phyloP scores from a whole-genome alignment of 73 alveolate species.

The Breviolum minutum region DNA sequence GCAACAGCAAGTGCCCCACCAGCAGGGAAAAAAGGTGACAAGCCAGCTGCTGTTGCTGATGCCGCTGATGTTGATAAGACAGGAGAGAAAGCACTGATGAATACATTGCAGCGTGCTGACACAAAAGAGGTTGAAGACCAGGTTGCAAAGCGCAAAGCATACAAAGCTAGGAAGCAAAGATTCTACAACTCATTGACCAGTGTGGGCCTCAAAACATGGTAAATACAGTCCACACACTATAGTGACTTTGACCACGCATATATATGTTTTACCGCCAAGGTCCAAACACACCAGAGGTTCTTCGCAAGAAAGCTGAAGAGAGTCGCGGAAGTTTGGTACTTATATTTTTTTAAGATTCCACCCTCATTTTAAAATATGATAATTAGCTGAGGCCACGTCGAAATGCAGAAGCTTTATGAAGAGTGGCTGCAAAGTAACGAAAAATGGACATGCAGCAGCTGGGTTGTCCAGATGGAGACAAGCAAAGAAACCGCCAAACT shows the following conservation, averaged over 20 bases:
- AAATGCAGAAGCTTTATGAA: background rate
- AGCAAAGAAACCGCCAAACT: background rate
- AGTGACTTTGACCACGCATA: too few species aligned
- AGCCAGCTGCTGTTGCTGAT: too few species aligned
- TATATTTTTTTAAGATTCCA: background rate
- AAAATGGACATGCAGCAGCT: background rate
- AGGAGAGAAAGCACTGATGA: background rate
- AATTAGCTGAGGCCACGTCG: background rate
- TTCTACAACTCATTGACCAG: background rate
- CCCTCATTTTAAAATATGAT: too few species aligned
- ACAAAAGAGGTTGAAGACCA: background rate
- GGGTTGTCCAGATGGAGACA: background rate
- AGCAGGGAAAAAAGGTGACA: too few species aligned
- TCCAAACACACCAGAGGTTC: background rate
- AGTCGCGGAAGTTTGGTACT: background rate
- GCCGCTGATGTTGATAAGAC: too few species aligned
- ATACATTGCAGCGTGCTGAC: background rate
- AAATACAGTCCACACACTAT: background rate
- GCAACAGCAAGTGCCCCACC: background rate
- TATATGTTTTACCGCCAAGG: background rate
- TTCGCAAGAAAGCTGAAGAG: background rate
- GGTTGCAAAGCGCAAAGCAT: background rate
- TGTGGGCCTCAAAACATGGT: background rate
- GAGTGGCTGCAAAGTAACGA: background rate
- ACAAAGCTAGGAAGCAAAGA: conserved; percentile 10